Conservation (phyloP, 345 rosid genomes). For the Trapa bicornis region DNA sequence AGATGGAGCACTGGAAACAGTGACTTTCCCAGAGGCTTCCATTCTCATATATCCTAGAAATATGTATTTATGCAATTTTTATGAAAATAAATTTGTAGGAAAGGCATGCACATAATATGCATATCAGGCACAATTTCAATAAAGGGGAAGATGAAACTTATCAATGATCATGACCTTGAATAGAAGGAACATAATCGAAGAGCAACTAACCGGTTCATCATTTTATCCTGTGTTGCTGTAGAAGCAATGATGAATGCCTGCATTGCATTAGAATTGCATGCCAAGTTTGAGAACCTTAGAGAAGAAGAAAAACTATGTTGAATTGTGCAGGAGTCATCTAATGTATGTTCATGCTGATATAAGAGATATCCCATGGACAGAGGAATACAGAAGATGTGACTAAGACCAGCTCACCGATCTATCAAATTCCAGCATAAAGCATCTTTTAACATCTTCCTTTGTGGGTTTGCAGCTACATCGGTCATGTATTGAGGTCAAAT, state of each 20-base stretch:
- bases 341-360: not conserved
- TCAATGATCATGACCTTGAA: not conserved
- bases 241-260: conserved; percentile 99
- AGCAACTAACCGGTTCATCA: conserved; percentile 64
- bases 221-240: conserved; percentile 85
- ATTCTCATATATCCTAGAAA: not conserved
- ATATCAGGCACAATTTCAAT: not conserved
- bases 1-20: not conserved
- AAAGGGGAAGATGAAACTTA: not conserved
- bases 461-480: conserved; percentile 98
- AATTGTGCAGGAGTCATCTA: not conserved
- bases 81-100: not conserved
- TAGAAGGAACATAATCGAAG: conserved; percentile 4
- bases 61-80: not conserved
- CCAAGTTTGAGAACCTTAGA: conserved; percentile 1
- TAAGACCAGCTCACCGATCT: conserved; percentile 57
- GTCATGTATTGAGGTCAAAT: conserved; percentile 82
- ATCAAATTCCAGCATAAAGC: conserved; percentile 96
- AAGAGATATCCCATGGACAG: not conserved
- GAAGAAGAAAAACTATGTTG: not conserved
- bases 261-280: conserved; percentile 11
- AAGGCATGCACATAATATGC: not conserved
- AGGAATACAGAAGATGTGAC: not conserved
- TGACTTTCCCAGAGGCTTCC: not conserved
- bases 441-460: conserved; percentile 89